Evolutionary conservation across 2,329 filamentous ascomycete genomes (phyloP), one percentile per base, ranked within the genome.

Genomic region (Cercospora citrullina): DNA sequence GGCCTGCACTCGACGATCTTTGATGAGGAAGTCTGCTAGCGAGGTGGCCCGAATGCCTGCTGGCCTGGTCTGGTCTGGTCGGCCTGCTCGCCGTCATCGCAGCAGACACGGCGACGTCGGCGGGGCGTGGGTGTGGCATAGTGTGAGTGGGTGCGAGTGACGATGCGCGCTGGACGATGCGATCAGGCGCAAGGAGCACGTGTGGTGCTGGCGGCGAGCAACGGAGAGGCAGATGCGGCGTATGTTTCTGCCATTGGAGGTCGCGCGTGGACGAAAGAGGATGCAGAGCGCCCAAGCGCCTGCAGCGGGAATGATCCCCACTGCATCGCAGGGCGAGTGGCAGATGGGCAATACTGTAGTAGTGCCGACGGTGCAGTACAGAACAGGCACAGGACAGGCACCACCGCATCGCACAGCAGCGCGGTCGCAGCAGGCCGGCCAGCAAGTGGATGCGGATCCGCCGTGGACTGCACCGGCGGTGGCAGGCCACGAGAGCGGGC

Each of bases 221-320:
- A 71, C 71, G 63, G 66, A 63, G 65, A 68, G 53, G 61, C 67
- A 65, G 65, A 71, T 53, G 59, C 21, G n/a, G 60, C 26, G 33
- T 58, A 65, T 55, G 42, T 42, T 64, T 31, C 63, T 68, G 69
- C 69, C 67, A 72, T 71, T 72, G 69, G 69, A 68, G 64, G 63
- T 65, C n/a, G 69, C 36, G 36, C 16, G 36, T 42, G 16, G 36
- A 42, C 36, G 36, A 42, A 42, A n/a, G 36, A 42, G 36, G 36
- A 42, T 42, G 65, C 53, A 66, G 70, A 67, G 65, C 63, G 69
- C 42, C 65, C 60, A 51, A 67, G 70, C 68, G 66, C 65, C 60
- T 66, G 70, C 69, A 65, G 33, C 64, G 69, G 68, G 63, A 60
- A 30, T 57, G 51, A 64, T 72, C 58, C 62, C 69, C 69, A 67